A percentile compares a stretch with the other conserved stretches of the same genome.
phyloP scores from a whole-genome alignment of 2,329 filamentous ascomycete genomes.

The Ophiostoma montium region DNA sequence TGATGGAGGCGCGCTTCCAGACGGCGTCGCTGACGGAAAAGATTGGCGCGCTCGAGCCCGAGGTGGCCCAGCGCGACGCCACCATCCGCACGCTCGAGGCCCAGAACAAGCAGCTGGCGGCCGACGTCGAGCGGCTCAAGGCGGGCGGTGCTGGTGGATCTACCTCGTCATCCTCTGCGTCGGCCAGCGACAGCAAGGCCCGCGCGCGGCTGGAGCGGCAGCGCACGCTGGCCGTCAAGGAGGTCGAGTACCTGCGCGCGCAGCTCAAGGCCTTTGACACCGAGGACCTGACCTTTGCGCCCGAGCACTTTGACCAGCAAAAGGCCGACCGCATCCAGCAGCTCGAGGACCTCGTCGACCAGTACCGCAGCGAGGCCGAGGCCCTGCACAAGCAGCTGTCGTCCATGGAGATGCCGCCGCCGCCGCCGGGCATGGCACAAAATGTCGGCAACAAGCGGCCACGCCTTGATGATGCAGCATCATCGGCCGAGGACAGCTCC shows the following conservation, averaged over 20 bases:
- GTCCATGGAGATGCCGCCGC: conserved; percentile 34
- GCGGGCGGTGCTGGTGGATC: conserved; percentile 20
- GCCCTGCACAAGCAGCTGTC: conserved; percentile 61
- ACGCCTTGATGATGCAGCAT: conserved; percentile 41
- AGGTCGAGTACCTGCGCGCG: conserved; percentile 84
- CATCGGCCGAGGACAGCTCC: conserved; percentile 33
- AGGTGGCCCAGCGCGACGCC: conserved; percentile 63
- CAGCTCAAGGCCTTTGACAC: conserved; percentile 80
- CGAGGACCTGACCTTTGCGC: conserved; percentile 77
- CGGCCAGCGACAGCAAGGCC: conserved; percentile 47
- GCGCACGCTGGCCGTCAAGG: conserved; percentile 71
- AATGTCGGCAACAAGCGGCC: conserved; percentile 51
- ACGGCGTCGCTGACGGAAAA: conserved; percentile 68
- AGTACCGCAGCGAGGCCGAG: conserved; percentile 72
- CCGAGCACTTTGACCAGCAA: conserved; percentile 61
- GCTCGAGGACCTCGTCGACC: conserved; percentile 72
- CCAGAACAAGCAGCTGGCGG: conserved; percentile 49
- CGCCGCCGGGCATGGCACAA: conserved; percentile 18
- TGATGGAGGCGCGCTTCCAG: conserved; percentile 70
- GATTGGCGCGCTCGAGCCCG: conserved; percentile 64
- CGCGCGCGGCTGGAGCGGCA: conserved; percentile 72
- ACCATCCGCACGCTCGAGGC: conserved; percentile 57
- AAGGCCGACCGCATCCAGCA: conserved; percentile 63
- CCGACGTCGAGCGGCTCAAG: conserved; percentile 59
- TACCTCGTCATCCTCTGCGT: background rate